A percentile compares a stretch with the other conserved stretches of the same genome.
Conservation (phyloP, 2,329 filamentous ascomycete species). For the Fusarium buharicum region DNA sequence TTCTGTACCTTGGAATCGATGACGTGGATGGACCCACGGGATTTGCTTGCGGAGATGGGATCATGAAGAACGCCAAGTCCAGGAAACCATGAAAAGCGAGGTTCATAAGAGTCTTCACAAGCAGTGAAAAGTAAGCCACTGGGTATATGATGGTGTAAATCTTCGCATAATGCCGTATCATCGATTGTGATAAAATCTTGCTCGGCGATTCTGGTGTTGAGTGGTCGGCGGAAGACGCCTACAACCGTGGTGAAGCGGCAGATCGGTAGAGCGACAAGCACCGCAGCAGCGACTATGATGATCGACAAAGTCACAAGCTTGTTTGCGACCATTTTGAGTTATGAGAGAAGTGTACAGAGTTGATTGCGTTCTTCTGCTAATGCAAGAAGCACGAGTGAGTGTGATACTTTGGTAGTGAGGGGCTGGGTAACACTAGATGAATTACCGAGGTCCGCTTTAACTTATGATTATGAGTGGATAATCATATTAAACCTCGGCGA, state of each 20-base stretch:
- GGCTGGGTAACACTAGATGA: too few relatives aligned
- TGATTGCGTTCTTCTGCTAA: too few relatives aligned
- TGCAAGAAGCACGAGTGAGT: too few relatives aligned
- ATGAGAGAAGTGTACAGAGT: too few relatives aligned
- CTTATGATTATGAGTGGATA: too few relatives aligned
- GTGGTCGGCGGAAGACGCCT: slow-evolving; percentile 45
- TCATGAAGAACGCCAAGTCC: slow-evolving; percentile 55
- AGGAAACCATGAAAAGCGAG: slow-evolving; percentile 64
- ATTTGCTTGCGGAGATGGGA: slow-evolving; percentile 49
- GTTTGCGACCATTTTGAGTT: background rate
- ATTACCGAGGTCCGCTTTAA: too few relatives aligned
- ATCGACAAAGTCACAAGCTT: background rate
- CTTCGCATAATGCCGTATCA: slow-evolving; percentile 68
- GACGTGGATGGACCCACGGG: slow-evolving; percentile 60
- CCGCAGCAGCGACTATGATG: background rate
- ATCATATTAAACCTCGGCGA: too few relatives aligned
- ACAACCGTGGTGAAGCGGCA: slow-evolving; percentile 29
- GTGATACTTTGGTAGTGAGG: too few relatives aligned
- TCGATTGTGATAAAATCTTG: slow-evolving; percentile 54
- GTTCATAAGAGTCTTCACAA: slow-evolving; percentile 59
- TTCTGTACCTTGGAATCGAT: slow-evolving; percentile 62
- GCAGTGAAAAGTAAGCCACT: slow-evolving; percentile 65
- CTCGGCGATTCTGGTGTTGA: slow-evolving; percentile 34
- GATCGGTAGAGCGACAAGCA: slow-evolving; percentile 2
- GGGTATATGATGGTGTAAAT: slow-evolving; percentile 64